Percentiles rank a stretch among this genome's conserved stretches.
Evolutionary conservation across 345 rosid genomes (phyloP).

Genomic region (Eutrema japonicum): DNA sequence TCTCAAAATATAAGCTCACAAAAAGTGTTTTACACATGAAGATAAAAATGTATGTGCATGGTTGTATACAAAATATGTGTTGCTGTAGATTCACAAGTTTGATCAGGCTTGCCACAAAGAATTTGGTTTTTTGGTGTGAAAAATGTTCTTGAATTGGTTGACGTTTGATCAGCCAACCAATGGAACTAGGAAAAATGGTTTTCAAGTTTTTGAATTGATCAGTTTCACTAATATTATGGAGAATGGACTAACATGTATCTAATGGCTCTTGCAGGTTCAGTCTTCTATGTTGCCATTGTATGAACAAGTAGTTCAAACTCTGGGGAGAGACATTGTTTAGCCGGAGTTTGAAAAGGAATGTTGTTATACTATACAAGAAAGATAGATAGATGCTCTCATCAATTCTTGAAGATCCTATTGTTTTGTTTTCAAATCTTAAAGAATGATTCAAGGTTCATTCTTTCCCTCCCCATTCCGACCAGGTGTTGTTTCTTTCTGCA

Average conservation of each 20-base stretch:
- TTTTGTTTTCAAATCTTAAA: constrained; percentile 34
- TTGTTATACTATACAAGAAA: constrained; percentile 30
- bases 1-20: too few relatives aligned
- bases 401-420: constrained; percentile 30
- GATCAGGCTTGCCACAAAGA: too few relatives aligned
- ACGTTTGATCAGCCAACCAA: too few relatives aligned
- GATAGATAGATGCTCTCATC: constrained; percentile 33
- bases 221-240: not conserved
- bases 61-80: too few relatives aligned
- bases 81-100: too few relatives aligned
- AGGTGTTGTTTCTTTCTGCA: constrained; percentile 24
- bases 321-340: constrained; percentile 28
- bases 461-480: constrained; percentile 7
- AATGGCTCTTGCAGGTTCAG: constrained; percentile 25
- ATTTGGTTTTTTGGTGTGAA: too few relatives aligned
- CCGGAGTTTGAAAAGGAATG: constrained; percentile 11
- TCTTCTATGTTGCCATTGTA: constrained; percentile 34
- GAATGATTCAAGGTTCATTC: constrained; percentile 28
- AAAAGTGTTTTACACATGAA: too few relatives aligned
- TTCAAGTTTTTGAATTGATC: too few relatives aligned
- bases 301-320: constrained; percentile 28
- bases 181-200: too few relatives aligned
- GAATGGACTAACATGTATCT: not conserved
- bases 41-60: too few relatives aligned
- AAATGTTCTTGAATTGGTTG: too few relatives aligned